Percentiles rank a stretch among this genome's conserved stretches.
Evolutionary conservation across 176 grass and related monocot genomes (phyloP).

Genomic region (Zea mays): Zm-B73-REFERENCE-NAM-5.0 NC_050099.1:174318001-174318500

Average conservation of each 20-base stretch:
- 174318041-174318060: slow-evolving; percentile 4
- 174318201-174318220: background rate
- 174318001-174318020: slow-evolving; percentile 60
- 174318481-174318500: slow-evolving; percentile 74
- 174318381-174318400: slow-evolving; percentile 62
- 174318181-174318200: background rate
- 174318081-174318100: background rate
- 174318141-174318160: background rate
- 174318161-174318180: slow-evolving; percentile 9
- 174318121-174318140: background rate
- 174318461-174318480: slow-evolving; percentile 81
- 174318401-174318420: slow-evolving; percentile 63
- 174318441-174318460: slow-evolving; percentile 88
- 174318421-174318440: slow-evolving; percentile 72
- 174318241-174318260: background rate
- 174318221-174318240: background rate
- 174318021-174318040: slow-evolving; percentile 70
- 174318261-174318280: background rate
- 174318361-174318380: slow-evolving; percentile 75
- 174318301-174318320: slow-evolving; percentile 82
- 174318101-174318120: background rate
- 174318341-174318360: slow-evolving; percentile 76
- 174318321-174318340: slow-evolving; percentile 78
- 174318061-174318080: background rate
- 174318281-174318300: slow-evolving; percentile 71